phyloP scores from a whole-genome alignment of 2,329 filamentous ascomycete species.

The Aspergillus texensis region DNA sequence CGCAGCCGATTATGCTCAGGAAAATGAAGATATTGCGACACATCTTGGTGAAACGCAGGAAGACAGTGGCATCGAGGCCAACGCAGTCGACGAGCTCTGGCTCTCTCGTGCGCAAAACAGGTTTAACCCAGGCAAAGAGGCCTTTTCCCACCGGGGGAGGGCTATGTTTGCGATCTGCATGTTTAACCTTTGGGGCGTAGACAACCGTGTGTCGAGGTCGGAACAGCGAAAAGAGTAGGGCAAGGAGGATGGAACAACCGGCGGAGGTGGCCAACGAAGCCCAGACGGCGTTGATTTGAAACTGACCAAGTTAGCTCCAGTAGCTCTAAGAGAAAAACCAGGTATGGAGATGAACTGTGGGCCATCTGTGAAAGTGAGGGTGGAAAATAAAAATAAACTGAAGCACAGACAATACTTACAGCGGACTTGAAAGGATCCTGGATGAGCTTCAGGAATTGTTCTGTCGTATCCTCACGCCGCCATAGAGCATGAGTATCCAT shows the following conservation, averaged over 20 bases:
- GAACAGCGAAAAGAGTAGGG: constrained; percentile 81
- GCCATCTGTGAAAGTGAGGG: background rate
- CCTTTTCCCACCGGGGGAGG: constrained; percentile 85
- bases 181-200: constrained; percentile 90
- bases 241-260: constrained; percentile 71
- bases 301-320: constrained; percentile 40
- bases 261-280: constrained; percentile 81
- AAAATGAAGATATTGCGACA: constrained; percentile 84
- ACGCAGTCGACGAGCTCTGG: constrained; percentile 75
- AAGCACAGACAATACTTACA: constrained; percentile 32
- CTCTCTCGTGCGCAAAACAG: constrained; percentile 78
- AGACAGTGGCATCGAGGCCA: constrained; percentile 88
- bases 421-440: constrained; percentile 49
- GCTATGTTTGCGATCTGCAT: constrained; percentile 86
- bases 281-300: constrained; percentile 66
- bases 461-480: constrained; percentile 29
- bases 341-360: background rate
- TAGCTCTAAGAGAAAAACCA: background rate
- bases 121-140: constrained; percentile 83
- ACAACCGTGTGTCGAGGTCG: constrained; percentile 90
- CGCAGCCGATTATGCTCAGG: constrained; percentile 71
- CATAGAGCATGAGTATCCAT: constrained; percentile 32
- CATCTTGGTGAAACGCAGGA: constrained; percentile 88
- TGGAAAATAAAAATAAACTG: background rate
- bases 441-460: constrained; percentile 48